Percentiles rank a stretch among this genome's conserved stretches.
Evolutionary conservation across 495 filamentous ascomycete species (phyloP).

Genomic region (Talaromyces stipitatus): DNA sequence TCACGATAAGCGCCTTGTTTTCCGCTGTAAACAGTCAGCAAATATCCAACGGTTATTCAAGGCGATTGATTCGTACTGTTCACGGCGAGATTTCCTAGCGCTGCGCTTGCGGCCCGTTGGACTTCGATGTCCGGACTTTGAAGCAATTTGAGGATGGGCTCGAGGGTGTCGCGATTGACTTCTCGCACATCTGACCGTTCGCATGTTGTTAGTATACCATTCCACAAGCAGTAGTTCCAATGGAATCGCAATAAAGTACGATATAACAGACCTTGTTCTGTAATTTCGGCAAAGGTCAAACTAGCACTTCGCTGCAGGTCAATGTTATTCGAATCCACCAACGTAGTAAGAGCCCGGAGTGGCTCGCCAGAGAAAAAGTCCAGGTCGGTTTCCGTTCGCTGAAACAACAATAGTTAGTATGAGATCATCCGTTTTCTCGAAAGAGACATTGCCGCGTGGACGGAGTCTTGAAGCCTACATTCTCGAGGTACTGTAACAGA

Average conservation of each 20-base stretch:
- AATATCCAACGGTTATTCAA: neutral
- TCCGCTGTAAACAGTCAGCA: constrained; percentile 64
- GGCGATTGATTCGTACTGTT: constrained; percentile 59
- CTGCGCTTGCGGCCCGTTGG: constrained; percentile 92
- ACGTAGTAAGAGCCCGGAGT: constrained; percentile 85
- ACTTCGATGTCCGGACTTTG: constrained; percentile 96
- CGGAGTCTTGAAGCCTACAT: constrained; percentile 58
- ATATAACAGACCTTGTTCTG: constrained; percentile 76
- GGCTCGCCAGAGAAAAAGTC: constrained; percentile 92
- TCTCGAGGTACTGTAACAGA: constrained; percentile 89
- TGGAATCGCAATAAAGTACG: neutral
- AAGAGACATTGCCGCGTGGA: neutral
- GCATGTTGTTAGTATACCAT: neutral
- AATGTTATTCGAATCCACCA: constrained; percentile 98
- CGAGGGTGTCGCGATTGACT: constrained; percentile 88
- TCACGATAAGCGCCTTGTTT: constrained; percentile 94
- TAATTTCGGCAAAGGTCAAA: constrained; percentile 98
- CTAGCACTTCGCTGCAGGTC: constrained; percentile 96
- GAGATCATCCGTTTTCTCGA: neutral
- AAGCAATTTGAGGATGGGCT: constrained; percentile 90
- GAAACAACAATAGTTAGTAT: constrained; percentile 11
- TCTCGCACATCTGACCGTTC: constrained; percentile 74
- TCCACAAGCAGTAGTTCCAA: neutral
- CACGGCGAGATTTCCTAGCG: constrained; percentile 91
- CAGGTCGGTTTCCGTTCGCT: constrained; percentile 83